A percentile compares a stretch with the other conserved stretches of the same genome.
phyloP scores from a whole-genome alignment of 1,139 yeast species.

The Hyphopichia pseudoburtonii region DNA sequence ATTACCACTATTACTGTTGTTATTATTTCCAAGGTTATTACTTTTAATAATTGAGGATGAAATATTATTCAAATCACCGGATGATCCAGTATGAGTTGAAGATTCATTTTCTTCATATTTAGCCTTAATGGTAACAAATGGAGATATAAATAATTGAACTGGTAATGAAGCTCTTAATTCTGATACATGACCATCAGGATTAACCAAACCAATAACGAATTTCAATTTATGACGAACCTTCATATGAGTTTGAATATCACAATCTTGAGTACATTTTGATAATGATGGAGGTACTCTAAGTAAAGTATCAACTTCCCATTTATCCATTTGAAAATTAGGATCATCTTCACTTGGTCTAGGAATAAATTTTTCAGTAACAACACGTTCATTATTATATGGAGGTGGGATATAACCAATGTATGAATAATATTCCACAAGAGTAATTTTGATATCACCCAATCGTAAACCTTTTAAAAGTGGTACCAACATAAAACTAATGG shows the following conservation, averaged over 20 bases:
- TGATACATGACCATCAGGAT: slow-evolving; percentile 76
- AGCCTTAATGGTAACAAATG: slow-evolving; percentile 73
- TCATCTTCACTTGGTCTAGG: slow-evolving; percentile 34
- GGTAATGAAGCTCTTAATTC: slow-evolving; percentile 79
- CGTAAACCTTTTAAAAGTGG: slow-evolving; percentile 81
- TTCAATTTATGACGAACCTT: slow-evolving; percentile 72
- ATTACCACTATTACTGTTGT: no score
- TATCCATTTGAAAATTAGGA: slow-evolving; percentile 54
- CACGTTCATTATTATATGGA: slow-evolving; percentile 59
- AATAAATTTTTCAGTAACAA: slow-evolving; percentile 42
- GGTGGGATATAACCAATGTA: slow-evolving; percentile 60
- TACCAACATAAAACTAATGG: slow-evolving; percentile 67
- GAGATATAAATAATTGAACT: slow-evolving; percentile 67
- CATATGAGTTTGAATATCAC: slow-evolving; percentile 59
- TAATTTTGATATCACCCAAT: slow-evolving; percentile 69
- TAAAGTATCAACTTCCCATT: slow-evolving; percentile 71
- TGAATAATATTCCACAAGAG: slow-evolving; percentile 65
- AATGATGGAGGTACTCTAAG: slow-evolving; percentile 70
- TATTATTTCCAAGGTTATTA: not conserved
- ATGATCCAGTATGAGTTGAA: slow-evolving; percentile 1
- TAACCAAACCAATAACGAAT: slow-evolving; percentile 60
- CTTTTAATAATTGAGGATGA: not conserved
- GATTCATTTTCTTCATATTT: slow-evolving; percentile 28
- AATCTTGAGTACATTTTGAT: slow-evolving; percentile 80
- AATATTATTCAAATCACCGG: slow-evolving; percentile 1